Base-by-base conservation (phyloP, 2,329 filamentous ascomycete species). In the Fusarium guadeloupense region DNA sequence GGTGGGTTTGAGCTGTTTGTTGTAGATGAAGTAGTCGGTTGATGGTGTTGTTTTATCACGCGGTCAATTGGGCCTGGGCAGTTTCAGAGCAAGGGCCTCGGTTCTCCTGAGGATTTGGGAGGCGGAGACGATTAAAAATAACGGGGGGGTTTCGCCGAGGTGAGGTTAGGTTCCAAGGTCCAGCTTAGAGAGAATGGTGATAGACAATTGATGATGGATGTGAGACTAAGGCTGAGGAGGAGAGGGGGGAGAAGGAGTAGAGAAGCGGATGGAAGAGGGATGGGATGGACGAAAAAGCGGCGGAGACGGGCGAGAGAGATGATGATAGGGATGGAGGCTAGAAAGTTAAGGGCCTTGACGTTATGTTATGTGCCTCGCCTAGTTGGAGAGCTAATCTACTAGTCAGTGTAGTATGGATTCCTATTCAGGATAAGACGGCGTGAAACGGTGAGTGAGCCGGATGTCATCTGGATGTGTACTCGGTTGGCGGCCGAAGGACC, bases 321-420 rank as follows among this genome's bases (percentile, higher is more conserved):
- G 49, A 57, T 43, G 33, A 59, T 62, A 35, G 33, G 40, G 48
- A 19, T 20, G 31, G 38, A 51, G 39, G 38, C 54, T 57, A 51
- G 46, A 52, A 40, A 52, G 34, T 40, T 38, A 58, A 53, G 20
- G 28, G 23, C 44, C 34, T 53, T 41, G 54, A 59, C 45, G 34
- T 59, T 57, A 53, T 58, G 45, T 43, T 44, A 61, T 38, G 58
- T 62, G 58, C 58, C 58, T 62, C 57, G 35, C 41, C 40, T 61
- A 61, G 56, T 45, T 23, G 31, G 28, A 23, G 40, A 52, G 42
- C 51, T 61, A 60, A 28, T 19, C 40, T 41, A 26, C n/a, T 40
- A 30, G 28, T 30, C 12, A 20, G 41, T 58, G 41, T 53, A 56
- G 51, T 21, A 46, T 43, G 51, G 31, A 42, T 55, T 50, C 57